Percentiles rank a stretch among this genome's conserved stretches.
Conservation (phyloP, 2,329 filamentous ascomycete species). For the Cercospora sp. region DNA sequence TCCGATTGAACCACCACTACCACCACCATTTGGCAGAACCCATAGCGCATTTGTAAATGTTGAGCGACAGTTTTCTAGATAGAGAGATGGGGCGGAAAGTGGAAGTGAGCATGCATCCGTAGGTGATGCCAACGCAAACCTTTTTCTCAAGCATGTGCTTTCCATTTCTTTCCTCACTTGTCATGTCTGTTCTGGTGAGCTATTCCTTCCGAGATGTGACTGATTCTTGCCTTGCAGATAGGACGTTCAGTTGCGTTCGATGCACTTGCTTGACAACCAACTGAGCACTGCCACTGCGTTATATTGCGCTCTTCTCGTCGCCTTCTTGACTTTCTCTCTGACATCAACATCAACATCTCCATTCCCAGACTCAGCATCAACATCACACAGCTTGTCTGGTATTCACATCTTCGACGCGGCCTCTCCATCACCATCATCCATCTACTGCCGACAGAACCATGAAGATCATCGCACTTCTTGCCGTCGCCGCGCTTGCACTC, state of each 20-base stretch:
- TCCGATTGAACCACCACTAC: neutral
- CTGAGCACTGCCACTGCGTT: neutral
- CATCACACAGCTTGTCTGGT: neutral
- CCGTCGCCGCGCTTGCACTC: neutral
- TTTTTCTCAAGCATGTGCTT: neutral
- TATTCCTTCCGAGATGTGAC: neutral
- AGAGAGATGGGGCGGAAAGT: neutral
- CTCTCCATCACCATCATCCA: neutral
- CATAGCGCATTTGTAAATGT: neutral
- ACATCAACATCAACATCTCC: neutral
- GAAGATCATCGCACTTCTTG: neutral
- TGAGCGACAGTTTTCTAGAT: neutral
- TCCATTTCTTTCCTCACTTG: neutral
- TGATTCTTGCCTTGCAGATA: neutral
- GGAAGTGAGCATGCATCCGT: neutral
- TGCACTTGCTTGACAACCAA: neutral
- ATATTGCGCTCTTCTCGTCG: neutral
- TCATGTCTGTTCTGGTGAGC: neutral
- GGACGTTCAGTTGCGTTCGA: neutral
- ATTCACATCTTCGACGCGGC: neutral
- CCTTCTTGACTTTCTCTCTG: neutral
- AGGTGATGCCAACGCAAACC: neutral
- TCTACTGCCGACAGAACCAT: neutral
- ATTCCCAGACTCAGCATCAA: neutral
- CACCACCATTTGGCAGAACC: neutral